phyloP scores from a whole-genome alignment of 2,329 filamentous ascomycete species.

The Trichoderma semiorbis region DNA sequence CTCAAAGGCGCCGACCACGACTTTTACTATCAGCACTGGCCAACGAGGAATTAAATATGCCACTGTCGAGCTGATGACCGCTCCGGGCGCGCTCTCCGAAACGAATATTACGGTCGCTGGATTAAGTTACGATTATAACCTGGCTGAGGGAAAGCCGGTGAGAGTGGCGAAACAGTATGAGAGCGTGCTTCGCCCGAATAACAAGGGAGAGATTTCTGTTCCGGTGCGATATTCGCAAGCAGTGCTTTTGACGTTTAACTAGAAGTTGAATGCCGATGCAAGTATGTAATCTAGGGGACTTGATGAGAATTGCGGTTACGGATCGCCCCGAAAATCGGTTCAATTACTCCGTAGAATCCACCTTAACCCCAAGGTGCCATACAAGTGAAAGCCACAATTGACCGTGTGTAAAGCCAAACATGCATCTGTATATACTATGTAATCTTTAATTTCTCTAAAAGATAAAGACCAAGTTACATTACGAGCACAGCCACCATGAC shows the following conservation, averaged over 20 bases:
- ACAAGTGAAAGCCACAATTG: neutral
- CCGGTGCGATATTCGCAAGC: neutral
- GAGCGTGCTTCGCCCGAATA: neutral
- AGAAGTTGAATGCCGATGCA: neutral
- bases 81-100: constrained; percentile 9
- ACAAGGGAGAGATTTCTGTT: neutral
- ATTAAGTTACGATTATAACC: constrained; percentile 9
- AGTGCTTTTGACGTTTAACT: constrained; percentile 13
- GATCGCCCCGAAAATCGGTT: neutral
- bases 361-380: neutral
- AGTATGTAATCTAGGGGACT: neutral
- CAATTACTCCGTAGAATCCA: neutral
- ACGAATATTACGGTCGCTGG: constrained; percentile 15
- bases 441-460: neutral
- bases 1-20: neutral
- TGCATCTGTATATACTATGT: neutral
- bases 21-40: neutral
- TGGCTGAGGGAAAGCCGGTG: constrained; percentile 6
- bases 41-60: constrained; percentile 3
- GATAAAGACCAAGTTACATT: neutral
- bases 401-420: neutral
- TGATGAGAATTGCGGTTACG: neutral
- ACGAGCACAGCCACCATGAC: neutral
- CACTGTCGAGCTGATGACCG: constrained; percentile 12
- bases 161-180: neutral